phyloP scores from a whole-genome alignment of 1,284 basidiomycete genomes.

The Ustilago crameri region DNA sequence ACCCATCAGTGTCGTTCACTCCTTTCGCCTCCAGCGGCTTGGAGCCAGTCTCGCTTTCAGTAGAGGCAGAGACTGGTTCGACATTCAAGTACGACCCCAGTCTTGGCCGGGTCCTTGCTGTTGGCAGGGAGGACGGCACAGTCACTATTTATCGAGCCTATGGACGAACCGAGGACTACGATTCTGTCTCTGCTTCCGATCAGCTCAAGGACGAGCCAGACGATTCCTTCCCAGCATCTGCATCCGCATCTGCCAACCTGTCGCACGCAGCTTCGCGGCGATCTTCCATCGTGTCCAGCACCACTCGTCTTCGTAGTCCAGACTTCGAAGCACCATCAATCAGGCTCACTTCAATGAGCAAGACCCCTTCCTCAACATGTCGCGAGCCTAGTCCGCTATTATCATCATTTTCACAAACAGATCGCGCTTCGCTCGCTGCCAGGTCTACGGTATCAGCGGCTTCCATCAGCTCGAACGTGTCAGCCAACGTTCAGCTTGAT shows the following conservation, averaged over 20 bases:
- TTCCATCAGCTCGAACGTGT: conserved; percentile 28
- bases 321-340: conserved; percentile 27
- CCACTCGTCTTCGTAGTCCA: conserved; percentile 31
- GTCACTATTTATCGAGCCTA: conserved; percentile 31
- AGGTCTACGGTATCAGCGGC: conserved; percentile 34
- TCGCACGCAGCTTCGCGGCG: conserved; percentile 23
- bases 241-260: conserved; percentile 27
- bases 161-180: conserved; percentile 37
- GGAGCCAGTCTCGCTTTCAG: conserved; percentile 1
- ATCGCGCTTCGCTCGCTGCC: conserved; percentile 20
- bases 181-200: not conserved
- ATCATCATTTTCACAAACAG: conserved; percentile 13
- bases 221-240: conserved; percentile 18
- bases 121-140: conserved; percentile 39
- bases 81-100: conserved; percentile 25
- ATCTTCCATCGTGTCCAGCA: conserved; percentile 21
- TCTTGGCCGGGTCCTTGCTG: conserved; percentile 27
- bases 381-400: conserved; percentile 28
- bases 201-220: conserved; percentile 3
- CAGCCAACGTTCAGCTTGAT: conserved; percentile 44
- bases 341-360: conserved; percentile 17
- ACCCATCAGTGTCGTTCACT: conserved; percentile 42
- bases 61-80: not conserved
- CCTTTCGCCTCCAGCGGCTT: conserved; percentile 28
- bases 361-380: conserved; percentile 18